Evolutionary conservation across 768 basidiomycete genomes (phyloP).

Genomic region (Tricholoma hemisulphureum): DNA sequence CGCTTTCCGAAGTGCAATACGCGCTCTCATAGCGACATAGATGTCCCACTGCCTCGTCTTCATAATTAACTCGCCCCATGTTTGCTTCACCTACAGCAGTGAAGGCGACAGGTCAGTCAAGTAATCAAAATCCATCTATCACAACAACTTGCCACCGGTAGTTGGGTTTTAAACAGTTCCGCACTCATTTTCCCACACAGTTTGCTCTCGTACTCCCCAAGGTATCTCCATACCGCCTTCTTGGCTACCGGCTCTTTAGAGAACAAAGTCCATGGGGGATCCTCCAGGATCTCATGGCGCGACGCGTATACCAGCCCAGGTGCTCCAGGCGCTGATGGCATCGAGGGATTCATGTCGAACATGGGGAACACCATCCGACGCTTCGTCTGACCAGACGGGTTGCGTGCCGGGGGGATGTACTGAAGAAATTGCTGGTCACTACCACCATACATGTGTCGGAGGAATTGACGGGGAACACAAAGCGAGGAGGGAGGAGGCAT

Average conservation of each 20-base stretch:
- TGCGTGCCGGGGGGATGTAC: conserved; percentile 1
- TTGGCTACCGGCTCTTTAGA: conserved; percentile 3
- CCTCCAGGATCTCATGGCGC: conserved; percentile 23
- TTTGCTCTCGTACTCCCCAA: conserved; percentile 24
- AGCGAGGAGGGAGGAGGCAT: conserved; percentile 3
- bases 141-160: background rate
- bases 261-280: conserved; percentile 25
- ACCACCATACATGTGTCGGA: conserved; percentile 20
- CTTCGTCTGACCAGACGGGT: conserved; percentile 3
- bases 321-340: conserved; percentile 24
- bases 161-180: conserved; percentile 16
- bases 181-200: conserved; percentile 19
- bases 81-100: conserved; percentile 3
- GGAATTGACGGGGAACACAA: conserved; percentile 17
- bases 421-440: conserved; percentile 18
- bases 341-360: conserved; percentile 23
- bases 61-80: conserved; percentile 16
- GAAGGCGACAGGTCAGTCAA: background rate
- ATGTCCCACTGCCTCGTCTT: conserved; percentile 9
- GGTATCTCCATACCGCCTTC: conserved; percentile 21
- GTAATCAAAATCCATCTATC: background rate
- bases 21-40: conserved; percentile 24
- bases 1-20: conserved; percentile 24
- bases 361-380: conserved; percentile 23
- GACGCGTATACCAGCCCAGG: conserved; percentile 29